phyloP scores from a whole-genome alignment of 805 yeast species.

The Suhomyces canberraensis region DNA sequence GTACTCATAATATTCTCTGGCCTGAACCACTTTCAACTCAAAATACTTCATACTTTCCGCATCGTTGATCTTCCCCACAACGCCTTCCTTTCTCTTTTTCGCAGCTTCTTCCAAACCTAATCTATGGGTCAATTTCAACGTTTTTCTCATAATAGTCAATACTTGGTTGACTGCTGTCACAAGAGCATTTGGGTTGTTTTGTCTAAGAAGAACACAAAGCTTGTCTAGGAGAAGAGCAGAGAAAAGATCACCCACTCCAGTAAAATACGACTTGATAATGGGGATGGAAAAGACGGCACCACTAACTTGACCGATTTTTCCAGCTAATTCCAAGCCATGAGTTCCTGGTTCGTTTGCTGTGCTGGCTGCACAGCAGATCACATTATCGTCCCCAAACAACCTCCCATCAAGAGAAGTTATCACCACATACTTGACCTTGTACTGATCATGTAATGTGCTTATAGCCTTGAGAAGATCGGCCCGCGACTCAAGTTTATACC shows the following conservation, averaged over 20 bases:
- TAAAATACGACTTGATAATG: constrained; percentile 73
- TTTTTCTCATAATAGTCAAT: constrained; percentile 51
- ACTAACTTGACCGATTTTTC: not conserved
- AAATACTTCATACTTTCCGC: constrained; percentile 61
- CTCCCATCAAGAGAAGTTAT: constrained; percentile 52
- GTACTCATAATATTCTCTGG: constrained; percentile 40
- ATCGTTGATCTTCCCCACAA: constrained; percentile 51
- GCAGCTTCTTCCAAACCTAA: constrained; percentile 26
- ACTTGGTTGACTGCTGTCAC: constrained; percentile 50
- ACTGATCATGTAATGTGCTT: constrained; percentile 43
- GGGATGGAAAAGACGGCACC: constrained; percentile 46
- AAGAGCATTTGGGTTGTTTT: constrained; percentile 13
- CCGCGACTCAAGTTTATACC: constrained; percentile 39
- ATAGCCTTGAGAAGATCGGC: constrained; percentile 47
- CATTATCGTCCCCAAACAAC: constrained; percentile 10
- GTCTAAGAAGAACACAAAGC: constrained; percentile 28
- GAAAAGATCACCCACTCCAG: constrained; percentile 93
- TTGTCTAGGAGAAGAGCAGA: constrained; percentile 75
- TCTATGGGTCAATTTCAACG: constrained; percentile 46
- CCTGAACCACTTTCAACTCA: constrained; percentile 67
- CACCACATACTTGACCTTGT: constrained; percentile 57
- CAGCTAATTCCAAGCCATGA: constrained; percentile 1
- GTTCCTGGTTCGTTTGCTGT: too few relatives aligned
- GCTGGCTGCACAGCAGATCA: constrained; percentile 28
- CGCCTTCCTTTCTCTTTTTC: not conserved